Conservation (phyloP, 1,284 basidiomycete species). For the Somion occarium region DNA sequence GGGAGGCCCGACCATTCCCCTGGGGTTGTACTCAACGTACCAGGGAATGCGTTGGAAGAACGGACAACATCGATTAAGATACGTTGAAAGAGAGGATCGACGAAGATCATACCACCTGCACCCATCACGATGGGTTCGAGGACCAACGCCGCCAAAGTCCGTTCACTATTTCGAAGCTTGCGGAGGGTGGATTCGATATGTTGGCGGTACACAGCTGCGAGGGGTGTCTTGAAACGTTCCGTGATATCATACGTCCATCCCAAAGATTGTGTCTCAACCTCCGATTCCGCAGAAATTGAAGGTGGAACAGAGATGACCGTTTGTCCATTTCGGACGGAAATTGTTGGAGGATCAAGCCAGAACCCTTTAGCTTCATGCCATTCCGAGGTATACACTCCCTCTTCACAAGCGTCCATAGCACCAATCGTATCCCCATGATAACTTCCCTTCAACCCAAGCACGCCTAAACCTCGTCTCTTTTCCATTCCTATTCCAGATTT, state of each 20-base stretch:
- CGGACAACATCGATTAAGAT: conserved; percentile 83
- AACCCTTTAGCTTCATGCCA: conserved; percentile 93
- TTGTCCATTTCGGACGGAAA: conserved; percentile 63
- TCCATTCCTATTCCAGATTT: conserved; percentile 14
- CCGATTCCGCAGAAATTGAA: conserved; percentile 35
- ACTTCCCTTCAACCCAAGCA: conserved; percentile 88
- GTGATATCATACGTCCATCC: conserved; percentile 72
- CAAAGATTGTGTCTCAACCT: conserved; percentile 43
- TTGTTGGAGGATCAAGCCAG: conserved; percentile 89
- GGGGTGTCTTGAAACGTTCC: conserved; percentile 50
- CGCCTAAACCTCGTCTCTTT: conserved; percentile 62
- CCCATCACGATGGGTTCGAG: conserved; percentile 94
- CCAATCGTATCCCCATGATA: conserved; percentile 99
- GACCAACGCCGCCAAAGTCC: conserved; percentile 68
- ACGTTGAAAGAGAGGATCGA: conserved; percentile 95
- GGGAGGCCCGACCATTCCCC: conserved; percentile 72
- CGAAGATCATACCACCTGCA: conserved; percentile 96
- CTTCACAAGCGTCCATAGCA: conserved; percentile 92
- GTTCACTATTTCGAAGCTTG: conserved; percentile 37
- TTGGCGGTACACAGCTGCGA: conserved; percentile 62
- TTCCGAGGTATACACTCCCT: conserved; percentile 92
- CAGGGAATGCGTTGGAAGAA: conserved; percentile 19
- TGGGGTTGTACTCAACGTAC: conserved; percentile 3
- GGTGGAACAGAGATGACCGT: conserved; percentile 58
- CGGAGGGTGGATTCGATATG: conserved; percentile 58